Evolutionary conservation across 345 rosid genomes (phyloP), one percentile per base, ranked within the genome.

Genomic region (Populus pruinosa): DNA sequence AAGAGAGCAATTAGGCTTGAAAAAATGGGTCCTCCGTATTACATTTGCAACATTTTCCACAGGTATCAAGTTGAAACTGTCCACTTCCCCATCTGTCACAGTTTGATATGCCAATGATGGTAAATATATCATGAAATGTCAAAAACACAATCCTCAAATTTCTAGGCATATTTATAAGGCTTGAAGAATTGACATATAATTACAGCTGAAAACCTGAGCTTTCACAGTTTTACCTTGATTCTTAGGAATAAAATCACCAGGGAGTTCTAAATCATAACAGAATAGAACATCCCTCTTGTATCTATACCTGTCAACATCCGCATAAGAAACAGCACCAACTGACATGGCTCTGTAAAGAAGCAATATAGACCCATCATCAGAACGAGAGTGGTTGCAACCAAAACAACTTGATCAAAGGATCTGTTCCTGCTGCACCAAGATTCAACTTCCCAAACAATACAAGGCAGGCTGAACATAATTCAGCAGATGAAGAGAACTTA

Each of bases 21-120:
- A 94, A 83, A 88, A 90, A 65, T 83, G 71, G 6, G 97, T 90
- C 86, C 90, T 83, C 77, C 83, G 64, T 33, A 91, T 86, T 76
- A 94, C 79, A 87, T 90, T 90, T 36, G 91, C 94, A 70, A 88
- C 93, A 81, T 89, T 83, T 8, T 82, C 13, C 67, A 87, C 93
- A 4, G 91, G 90, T 71, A 94, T 82, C 90, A 93, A 82, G 81
- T 83, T 87, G 90, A 95, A 95, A 87, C 94, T 87, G 82, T 91
- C 98, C 62, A 91, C 99, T 79, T 95, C 98, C 85, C 97, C 99
- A 87, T 95, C 99, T 95, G 88, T 77, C 80, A 79, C 47, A 76
- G 38, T 71, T 27, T 23, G 16, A 43, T 47, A 47, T 0, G 43
- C 49, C 16, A 47, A 70, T 18, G 27, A 43, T 33, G 10, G 39